Evolutionary conservation across 148 eudicot species (phyloP), one percentile per base, ranked within the genome.

Genomic region (Dianthus caryophyllus): DNA sequence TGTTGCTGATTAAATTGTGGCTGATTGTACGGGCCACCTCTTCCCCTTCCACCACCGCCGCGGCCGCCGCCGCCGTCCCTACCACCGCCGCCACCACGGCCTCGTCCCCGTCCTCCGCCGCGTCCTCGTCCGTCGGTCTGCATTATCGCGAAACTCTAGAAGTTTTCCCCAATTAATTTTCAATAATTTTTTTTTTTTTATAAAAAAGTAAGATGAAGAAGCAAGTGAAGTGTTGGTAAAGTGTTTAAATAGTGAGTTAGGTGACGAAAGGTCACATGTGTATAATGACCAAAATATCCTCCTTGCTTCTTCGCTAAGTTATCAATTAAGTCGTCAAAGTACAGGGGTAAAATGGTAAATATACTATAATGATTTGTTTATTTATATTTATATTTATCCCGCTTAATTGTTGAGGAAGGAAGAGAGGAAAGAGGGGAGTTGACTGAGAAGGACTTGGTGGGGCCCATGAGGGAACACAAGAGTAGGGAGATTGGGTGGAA

Each of bases 1-100:
- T 25, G 60, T 1, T 24, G 31, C 9, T 55, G 60, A 33, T 3
- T 33, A 8, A 33, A 33, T 33, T 33, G 39, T 33, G 39, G 55
- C 25, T 51, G 55, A 51, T 17, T 18, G 11, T n/a, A 3, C 7
- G 2, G 55, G 21, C 22, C 22, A 6, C 55, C 25, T 51, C 55
- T n/a, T 0, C 20, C 65, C 13, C 57, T 36, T 9, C 61, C 71
- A 17, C 77, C 29, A 3, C 77, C 71, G n/a, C 67, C 62, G 2
- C 29, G 26, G 10, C 53, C 21, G 21, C 67, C 68, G 44, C 53
- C 31, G 1, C 53, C 21, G 36, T 50, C 68, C 25, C 53, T 10
- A 1, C 50, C 16, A 27, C 29, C 4, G 17, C 54, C 56, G 11
- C 68, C 14, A 25, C 43, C 47, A 13, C 54, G 39, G 6, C 21